Base-by-base conservation (phyloP, 2,329 filamentous ascomycete genomes). In the Madurella mycetomatis region DNA sequence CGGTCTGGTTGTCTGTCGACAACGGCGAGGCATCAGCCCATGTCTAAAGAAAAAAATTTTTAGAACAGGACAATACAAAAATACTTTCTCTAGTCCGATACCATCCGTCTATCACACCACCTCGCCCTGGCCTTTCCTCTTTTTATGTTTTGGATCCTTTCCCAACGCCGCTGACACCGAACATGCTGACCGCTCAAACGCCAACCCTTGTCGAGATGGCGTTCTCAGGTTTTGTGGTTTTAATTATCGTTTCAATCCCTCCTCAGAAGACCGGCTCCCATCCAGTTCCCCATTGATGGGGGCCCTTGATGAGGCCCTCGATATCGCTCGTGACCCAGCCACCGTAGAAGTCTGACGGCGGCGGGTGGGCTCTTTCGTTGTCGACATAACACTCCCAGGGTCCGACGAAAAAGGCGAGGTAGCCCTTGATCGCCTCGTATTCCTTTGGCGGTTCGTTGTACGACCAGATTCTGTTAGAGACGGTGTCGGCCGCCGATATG, bases 351-450 rank as follows among this genome's bases (percentile, higher is more conserved):
- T 85, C 81, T 8, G 80, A 80, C 15, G 79, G 80, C 69, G 84
- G 81, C 40, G 80, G 71, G 65, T 78, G 72, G 17, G 84, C 82
- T 62, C 73, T 73, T 66, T 85, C 81, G 9, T 80, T 80, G 65
- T 85, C 81, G 4, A 84, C 81, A 65, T 74, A 82, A 62, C 82
- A 85, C 54, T 83, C 77, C 81, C 81, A 84, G 12, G 81, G 81
- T 13, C 76, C 79, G 12, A 79, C 80, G 63, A 83, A 85, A 61
- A 85, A 82, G 41, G 77, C 80, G 48, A 86, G 61, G 66, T 79
- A 79, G 13, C 76, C 79, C 61, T 76, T 77, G 64, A 86, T 77
- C 5, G 70, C 68, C 59, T 71, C 72, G 65, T 83, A 85, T 0
- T 69, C 68, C 37, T 69, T 64, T 5, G 77, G 80, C 4, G 83